phyloP scores from a whole-genome alignment of 208 protist species.

The Leishmania arabica region DNA sequence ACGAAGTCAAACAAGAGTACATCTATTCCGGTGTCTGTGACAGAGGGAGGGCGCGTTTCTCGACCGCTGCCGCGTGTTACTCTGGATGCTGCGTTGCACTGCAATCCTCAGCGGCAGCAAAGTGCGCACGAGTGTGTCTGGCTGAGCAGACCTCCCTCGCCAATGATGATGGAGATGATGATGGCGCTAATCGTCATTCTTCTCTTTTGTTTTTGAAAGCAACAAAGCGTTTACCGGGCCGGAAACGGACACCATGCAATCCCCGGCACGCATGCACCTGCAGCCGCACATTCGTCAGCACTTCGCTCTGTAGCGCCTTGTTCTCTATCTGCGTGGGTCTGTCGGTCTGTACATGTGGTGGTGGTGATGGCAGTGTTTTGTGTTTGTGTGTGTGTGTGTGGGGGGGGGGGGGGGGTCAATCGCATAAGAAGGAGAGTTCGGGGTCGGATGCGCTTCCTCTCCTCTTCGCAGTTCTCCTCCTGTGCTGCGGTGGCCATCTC shows the following conservation, averaged over 20 bases:
- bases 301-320: not conserved
- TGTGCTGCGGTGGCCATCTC: not conserved
- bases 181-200: not conserved
- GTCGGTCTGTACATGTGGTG: not conserved
- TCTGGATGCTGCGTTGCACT: slow-evolving; percentile 15
- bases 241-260: not conserved
- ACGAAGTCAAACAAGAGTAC: not conserved
- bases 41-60: slow-evolving; percentile 5
- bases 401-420: not conserved
- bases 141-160: not conserved
- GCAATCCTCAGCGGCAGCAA: not conserved
- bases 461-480: not conserved
- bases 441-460: not conserved
- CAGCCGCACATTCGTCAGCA: not conserved
- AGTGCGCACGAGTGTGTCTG: slow-evolving; percentile 5
- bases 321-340: not conserved
- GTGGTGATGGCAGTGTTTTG: not conserved
- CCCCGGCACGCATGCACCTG: not conserved
- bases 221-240: not conserved
- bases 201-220: not conserved
- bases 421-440: not conserved
- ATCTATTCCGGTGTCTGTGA: not conserved
- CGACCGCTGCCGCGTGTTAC: not conserved
- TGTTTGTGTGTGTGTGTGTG: not conserved
- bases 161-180: not conserved